Base-by-base conservation (phyloP, 1,139 yeast species). In the Kluyveromyces sp. region DNA sequence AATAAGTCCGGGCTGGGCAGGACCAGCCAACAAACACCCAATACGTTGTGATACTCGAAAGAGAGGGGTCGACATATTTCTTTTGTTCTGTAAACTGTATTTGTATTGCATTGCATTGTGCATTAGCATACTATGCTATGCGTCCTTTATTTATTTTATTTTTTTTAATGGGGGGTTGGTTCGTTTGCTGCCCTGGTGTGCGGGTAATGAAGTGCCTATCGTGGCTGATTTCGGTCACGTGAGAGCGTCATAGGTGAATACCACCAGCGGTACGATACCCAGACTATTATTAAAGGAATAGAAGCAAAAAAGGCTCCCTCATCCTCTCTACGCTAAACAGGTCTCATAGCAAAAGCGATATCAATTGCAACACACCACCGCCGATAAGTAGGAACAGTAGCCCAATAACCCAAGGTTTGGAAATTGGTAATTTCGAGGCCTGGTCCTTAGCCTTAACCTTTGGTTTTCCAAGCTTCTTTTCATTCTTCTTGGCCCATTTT, bases 321-420 rank as follows among this genome's bases (percentile, higher is more conserved):
- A 2, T n/a, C 15, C 15, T 10, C 15, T 4, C 15, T 33, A 5
- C 4, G 34, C 8, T 7, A 5, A 10, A 4, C 15, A 10, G 21
- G 27, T 3, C 25, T 56, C 62, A 77, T 53, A 79, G 70, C 59
- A 81, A 66, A 49, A 75, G 57, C 53, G 78, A 73, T 32, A 86
- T 53, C 45, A 88, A 56, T 64, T 88, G 95, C 43, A 89, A 72
- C 8, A 86, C 53, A 51, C 92, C 95, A 55, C 96, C 95, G 50
- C 96, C 96, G 52, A 84, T 73, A 4, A 89, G 74, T 55, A 88
- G 71, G 64, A 88, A 88, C 29, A 77, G 75, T 49, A 88, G 72
- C 1, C 80, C 69, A 43, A 69, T 71, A 58, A 58, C 42, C 61
- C 61, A 64, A 41, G 64, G 56, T 47, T 51, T 60, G 15, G 65